phyloP scores from a whole-genome alignment of 1,284 basidiomycete genomes.

The Phlebopus sp. region DNA sequence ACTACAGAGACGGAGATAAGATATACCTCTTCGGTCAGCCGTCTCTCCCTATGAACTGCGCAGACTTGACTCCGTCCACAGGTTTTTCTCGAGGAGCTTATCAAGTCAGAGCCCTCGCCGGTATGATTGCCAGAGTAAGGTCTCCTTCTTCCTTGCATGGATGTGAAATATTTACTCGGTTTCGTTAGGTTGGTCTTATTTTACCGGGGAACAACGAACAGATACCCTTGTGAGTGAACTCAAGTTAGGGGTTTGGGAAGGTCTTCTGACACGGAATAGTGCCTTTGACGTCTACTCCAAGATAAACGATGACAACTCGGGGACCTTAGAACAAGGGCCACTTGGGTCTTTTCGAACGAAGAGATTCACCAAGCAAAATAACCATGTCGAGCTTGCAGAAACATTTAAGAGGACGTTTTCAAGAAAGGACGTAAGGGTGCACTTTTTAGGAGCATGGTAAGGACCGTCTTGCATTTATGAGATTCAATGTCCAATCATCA shows the following conservation, averaged over 20 bases:
- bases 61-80: constrained; percentile 12
- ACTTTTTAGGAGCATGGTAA: constrained; percentile 40
- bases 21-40: constrained; percentile 35
- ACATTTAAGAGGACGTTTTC: constrained; percentile 28
- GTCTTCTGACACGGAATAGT: constrained; percentile 15
- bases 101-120: constrained; percentile 36
- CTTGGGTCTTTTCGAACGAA: constrained; percentile 7
- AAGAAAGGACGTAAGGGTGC: constrained; percentile 25
- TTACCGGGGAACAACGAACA: constrained; percentile 37
- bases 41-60: background rate
- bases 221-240: constrained; percentile 33
- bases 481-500: background rate
- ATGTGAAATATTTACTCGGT: background rate
- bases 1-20: constrained; percentile 31
- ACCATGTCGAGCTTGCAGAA: constrained; percentile 15
- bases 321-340: constrained; percentile 4
- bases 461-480: background rate
- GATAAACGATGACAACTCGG: constrained; percentile 15
- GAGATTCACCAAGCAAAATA: constrained; percentile 9
- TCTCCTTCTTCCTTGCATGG: background rate
- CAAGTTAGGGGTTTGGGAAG: background rate
- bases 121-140: constrained; percentile 35
- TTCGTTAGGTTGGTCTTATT: constrained; percentile 35
- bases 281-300: constrained; percentile 31
- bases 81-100: constrained; percentile 42